These are phyloP conservation scores for Arthroderma uncinatum DNA, from an alignment of 2,329 filamentous ascomycete species.

Conservation along the genomic window DNA sequence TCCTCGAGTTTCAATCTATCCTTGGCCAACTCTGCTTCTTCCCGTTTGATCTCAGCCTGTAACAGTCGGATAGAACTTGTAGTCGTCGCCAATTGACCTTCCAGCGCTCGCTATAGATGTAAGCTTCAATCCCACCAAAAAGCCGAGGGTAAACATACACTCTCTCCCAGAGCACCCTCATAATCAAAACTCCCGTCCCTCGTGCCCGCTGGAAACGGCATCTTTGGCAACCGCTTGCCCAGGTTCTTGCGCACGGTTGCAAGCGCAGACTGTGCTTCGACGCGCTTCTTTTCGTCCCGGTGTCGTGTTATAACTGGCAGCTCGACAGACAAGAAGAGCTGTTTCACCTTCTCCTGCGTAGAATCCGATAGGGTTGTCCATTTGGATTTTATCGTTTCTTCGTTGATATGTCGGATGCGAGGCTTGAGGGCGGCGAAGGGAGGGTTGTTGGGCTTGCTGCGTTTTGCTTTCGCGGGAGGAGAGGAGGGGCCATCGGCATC, in stretches of 20 bases:
- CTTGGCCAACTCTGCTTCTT: constrained; percentile 32
- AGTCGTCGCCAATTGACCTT: constrained; percentile 30
- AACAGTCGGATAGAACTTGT: constrained; percentile 32
- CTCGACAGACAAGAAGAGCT: constrained; percentile 33
- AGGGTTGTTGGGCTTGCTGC: constrained; percentile 16
- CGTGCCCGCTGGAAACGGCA: constrained; percentile 36
- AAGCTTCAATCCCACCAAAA: background rate
- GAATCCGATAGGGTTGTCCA: constrained; percentile 36
- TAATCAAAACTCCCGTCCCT: constrained; percentile 36
- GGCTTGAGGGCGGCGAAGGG: constrained; percentile 32
- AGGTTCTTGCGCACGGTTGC: constrained; percentile 33
- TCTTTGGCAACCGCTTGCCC: constrained; percentile 33
- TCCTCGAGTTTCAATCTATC: constrained; percentile 33
- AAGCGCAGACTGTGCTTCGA: constrained; percentile 33
- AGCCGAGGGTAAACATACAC: constrained; percentile 23
- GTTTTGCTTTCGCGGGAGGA: constrained; percentile 2
- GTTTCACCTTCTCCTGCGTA: constrained; percentile 33
- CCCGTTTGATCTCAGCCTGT: constrained; percentile 32
- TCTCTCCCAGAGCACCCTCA: constrained; percentile 33
- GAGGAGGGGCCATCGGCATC: background rate
- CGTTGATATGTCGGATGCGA: constrained; percentile 32
- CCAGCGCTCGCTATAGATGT: constrained; percentile 25
- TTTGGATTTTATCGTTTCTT: constrained; percentile 36
- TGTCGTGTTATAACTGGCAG: constrained; percentile 35
- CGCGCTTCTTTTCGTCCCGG: constrained; percentile 32